These are phyloP conservation scores for Mychonastes homosphaera DNA, from an alignment of 139 green algal genomes.

Conservation along the genomic window DNA sequence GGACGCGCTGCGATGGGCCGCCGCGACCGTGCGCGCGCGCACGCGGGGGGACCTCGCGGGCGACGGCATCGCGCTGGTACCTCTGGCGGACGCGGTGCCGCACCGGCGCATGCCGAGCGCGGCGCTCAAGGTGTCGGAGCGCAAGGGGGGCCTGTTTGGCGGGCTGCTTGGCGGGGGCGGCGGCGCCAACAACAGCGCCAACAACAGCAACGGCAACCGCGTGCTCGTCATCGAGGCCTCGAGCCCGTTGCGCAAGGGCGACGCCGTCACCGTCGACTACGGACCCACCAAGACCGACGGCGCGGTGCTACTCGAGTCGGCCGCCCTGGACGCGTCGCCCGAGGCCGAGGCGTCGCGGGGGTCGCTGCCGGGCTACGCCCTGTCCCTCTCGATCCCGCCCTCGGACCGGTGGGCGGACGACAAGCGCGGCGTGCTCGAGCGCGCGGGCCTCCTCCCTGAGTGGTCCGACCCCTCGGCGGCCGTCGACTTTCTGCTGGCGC, in stretches of 20 bases:
- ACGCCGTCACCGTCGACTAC: slow-evolving; percentile 54
- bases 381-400: slow-evolving; percentile 60
- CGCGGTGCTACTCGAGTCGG: slow-evolving; percentile 66
- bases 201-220: no score
- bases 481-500: no score
- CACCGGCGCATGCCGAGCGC: slow-evolving; percentile 32
- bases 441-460: slow-evolving; percentile 34
- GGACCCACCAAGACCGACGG: slow-evolving; percentile 46
- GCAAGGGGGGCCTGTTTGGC: slow-evolving; percentile 11
- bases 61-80: slow-evolving; percentile 58
- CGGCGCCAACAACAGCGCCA: no score
- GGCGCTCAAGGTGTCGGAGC: slow-evolving; percentile 36
- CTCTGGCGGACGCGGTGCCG: slow-evolving; percentile 60
- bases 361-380: slow-evolving; percentile 37
- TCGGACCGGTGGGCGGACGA: slow-evolving; percentile 67
- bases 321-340: slow-evolving; percentile 46
- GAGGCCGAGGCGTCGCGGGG: not conserved
- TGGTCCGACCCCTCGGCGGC: slow-evolving; percentile 4
- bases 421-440: slow-evolving; percentile 83
- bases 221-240: slow-evolving; percentile 42
- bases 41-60: slow-evolving; percentile 58
- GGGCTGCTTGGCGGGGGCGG: slow-evolving; percentile 47
- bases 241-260: slow-evolving; percentile 26
- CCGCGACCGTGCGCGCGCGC: slow-evolving; percentile 56
- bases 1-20: slow-evolving; percentile 65